phyloP scores from a whole-genome alignment of 345 rosid genomes.

The Eutrema yunnanense region DNA sequence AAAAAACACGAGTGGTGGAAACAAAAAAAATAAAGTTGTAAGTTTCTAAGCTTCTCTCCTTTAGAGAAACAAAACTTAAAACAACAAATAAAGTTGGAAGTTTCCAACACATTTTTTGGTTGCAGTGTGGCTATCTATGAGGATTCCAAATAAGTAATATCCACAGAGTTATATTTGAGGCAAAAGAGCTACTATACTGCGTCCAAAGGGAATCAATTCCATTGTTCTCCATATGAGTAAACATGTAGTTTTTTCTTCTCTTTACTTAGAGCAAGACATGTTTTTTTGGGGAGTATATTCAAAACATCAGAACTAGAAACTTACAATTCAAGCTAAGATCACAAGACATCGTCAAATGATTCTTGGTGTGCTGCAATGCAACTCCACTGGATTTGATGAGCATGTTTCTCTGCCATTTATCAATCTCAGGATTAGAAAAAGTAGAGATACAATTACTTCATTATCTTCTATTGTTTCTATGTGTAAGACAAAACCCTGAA shows the following conservation, averaged over 20 bases:
- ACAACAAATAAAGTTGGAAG: too few relatives aligned
- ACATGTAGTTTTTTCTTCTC: background rate
- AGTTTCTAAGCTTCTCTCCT: background rate
- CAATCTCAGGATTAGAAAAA: conserved; percentile 3
- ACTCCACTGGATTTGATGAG: background rate
- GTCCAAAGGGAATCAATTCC: background rate
- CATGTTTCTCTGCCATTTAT: background rate
- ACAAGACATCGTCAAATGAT: conserved; percentile 4
- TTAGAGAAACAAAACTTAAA: too few relatives aligned
- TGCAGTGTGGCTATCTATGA: too few relatives aligned
- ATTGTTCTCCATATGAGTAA: background rate
- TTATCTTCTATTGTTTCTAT: background rate
- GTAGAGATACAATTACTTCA: background rate
- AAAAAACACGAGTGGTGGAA: background rate
- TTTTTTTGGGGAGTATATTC: background rate
- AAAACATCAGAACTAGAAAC: background rate
- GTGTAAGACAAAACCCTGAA: background rate
- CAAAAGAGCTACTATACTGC: background rate
- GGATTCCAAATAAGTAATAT: background rate
- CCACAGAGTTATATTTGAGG: background rate
- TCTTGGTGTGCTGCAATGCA: background rate
- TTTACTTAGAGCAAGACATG: background rate
- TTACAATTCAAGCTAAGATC: conserved; percentile 3
- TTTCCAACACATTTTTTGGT: too few relatives aligned
- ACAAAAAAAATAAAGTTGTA: background rate